phyloP scores from a whole-genome alignment of 2,329 filamentous ascomycete genomes.

The Monilinia fructigena region DNA sequence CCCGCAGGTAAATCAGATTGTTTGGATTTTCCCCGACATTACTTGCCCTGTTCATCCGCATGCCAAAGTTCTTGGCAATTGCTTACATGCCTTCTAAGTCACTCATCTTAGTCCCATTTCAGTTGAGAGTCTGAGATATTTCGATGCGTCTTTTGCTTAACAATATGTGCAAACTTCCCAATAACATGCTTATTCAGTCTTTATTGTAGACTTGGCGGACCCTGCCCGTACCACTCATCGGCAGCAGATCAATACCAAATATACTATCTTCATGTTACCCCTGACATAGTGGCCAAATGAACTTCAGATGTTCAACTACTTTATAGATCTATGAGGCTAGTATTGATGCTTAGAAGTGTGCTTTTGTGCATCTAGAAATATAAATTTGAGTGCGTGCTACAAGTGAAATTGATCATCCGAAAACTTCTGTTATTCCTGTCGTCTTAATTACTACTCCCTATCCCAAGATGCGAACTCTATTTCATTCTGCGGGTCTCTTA shows the following conservation, averaged over 20 bases:
- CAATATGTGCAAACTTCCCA: neutral
- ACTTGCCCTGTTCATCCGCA: neutral
- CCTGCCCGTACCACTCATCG: neutral
- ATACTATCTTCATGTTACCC: neutral
- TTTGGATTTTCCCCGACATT: neutral
- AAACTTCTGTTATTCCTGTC: neutral
- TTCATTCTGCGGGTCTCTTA: neutral
- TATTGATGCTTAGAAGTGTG: neutral
- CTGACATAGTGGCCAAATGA: neutral
- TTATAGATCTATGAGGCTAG: neutral
- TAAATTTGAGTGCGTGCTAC: neutral
- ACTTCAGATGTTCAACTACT: neutral
- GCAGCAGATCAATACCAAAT: neutral
- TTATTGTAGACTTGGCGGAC: neutral
- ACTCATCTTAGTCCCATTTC: neutral
- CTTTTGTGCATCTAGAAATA: neutral
- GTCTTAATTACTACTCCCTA: neutral
- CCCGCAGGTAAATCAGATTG: neutral
- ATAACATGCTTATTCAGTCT: neutral
- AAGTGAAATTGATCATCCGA: neutral
- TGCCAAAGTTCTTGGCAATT: neutral
- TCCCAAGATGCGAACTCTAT: constrained; percentile 1
- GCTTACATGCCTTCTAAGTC: neutral
- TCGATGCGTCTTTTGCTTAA: constrained; percentile 5
- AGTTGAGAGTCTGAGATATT: neutral